Evolutionary conservation across 2,329 filamentous ascomycete genomes (phyloP), one percentile per base, ranked within the genome.

Genomic region (Cladosporium austrohemisphaericum): DNA sequence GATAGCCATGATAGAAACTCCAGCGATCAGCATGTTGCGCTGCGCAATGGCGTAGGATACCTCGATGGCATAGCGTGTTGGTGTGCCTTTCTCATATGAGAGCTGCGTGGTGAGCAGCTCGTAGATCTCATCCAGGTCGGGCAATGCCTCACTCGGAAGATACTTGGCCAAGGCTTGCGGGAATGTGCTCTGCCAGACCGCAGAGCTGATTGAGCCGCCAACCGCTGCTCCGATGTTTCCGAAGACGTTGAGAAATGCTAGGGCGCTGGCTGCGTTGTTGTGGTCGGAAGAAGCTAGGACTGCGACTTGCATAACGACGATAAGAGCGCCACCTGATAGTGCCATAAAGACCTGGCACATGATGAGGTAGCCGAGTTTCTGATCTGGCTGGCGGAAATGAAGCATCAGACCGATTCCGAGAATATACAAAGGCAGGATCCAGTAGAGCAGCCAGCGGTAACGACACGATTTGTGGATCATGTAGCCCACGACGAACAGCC

Each of bases 331-430:
- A 3, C 78, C 79, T 3, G 75, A 76, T 25, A 80, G 71, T 5
- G 80, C 76, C 51, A 84, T 75, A 50, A 83, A 72, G 41, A 84
- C 73, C 57, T 80, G 77, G 51, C 74, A 76, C 71, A 79, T 75
- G 50, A 80, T 64, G 5, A 80, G 60, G 62, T 74, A 78, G 31
- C 72, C 68, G 20, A 80, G 70, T 16, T 69, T 63, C 8, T 65
- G 64, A 36, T 71, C 67, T 20, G 54, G 54, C 20, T 59, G 56
- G 10, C 66, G 60, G 62, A 68, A 68, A 41, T 66, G 55, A 33
- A 69, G 61, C 60, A 67, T 61, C n/a, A 68, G 55, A 3, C 64
- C 64, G 5, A 62, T 57, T 1, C 63, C 64, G 16, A 67, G 58
- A 22, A 67, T 57, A 54, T 58, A 58, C 11, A 67, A 51, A 2